phyloP scores from a whole-genome alignment of 2,329 filamentous ascomycete species.

The Decorospora gaudefroyi region DNA sequence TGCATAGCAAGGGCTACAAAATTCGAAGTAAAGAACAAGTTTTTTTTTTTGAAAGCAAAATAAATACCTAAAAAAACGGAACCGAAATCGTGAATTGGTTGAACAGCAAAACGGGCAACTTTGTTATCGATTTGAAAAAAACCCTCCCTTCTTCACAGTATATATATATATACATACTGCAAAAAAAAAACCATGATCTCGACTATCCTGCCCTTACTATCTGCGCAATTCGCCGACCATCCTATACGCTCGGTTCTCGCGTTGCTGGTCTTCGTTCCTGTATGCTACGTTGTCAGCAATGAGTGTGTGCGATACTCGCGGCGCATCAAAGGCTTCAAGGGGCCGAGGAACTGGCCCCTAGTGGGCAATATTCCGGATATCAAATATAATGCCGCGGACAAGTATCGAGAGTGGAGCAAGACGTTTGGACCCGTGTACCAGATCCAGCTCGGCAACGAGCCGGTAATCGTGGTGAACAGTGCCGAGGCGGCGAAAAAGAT shows the following conservation, averaged over 20 bases:
- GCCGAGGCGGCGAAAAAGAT: constrained; percentile 49
- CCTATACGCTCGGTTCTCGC: constrained; percentile 31
- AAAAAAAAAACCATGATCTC: constrained; percentile 44
- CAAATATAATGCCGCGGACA: constrained; percentile 50
- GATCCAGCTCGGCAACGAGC: constrained; percentile 54
- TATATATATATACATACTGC: too few relatives aligned
- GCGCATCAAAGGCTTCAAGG: constrained; percentile 47
- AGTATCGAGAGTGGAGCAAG: constrained; percentile 51
- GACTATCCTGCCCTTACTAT: constrained; percentile 31
- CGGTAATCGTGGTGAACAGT: constrained; percentile 52
- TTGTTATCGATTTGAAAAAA: too few relatives aligned
- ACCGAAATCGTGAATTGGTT: too few relatives aligned
- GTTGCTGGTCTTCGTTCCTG: constrained; percentile 34
- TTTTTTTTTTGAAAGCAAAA: too few relatives aligned
- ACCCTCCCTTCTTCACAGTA: too few relatives aligned
- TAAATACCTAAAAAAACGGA: too few relatives aligned
- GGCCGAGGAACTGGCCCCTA: constrained; percentile 48
- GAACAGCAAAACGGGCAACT: too few relatives aligned
- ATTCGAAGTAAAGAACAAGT: too few relatives aligned
- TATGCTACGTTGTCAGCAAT: constrained; percentile 45
- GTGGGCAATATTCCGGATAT: constrained; percentile 53
- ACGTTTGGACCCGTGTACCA: constrained; percentile 52
- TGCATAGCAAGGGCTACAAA: too few relatives aligned
- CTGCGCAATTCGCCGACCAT: constrained; percentile 28
- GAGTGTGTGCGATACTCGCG: constrained; percentile 45